Evolutionary conservation across 176 grass and related monocot genomes (phyloP).

Genomic region (Pharus latifolius): DNA sequence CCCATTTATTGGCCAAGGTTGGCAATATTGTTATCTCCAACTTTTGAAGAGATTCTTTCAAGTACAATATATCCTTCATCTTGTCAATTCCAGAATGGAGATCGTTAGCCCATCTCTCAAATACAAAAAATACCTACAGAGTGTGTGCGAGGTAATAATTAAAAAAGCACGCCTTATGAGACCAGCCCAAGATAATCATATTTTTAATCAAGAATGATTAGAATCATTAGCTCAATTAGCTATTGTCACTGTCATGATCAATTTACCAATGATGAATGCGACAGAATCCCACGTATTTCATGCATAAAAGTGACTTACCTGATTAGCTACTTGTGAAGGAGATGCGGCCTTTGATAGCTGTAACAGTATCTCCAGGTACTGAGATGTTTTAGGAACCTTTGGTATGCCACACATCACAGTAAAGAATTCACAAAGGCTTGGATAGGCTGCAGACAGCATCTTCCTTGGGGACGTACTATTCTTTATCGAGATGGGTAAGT

Average conservation of each 20-base stretch:
- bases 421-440: constrained; percentile 79
- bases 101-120: constrained; percentile 77
- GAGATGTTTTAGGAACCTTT: constrained; percentile 43
- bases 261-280: background rate
- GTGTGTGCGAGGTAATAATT: background rate
- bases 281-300: background rate
- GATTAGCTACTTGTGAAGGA: constrained; percentile 57
- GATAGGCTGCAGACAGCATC: constrained; percentile 55
- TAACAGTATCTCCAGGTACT: constrained; percentile 69
- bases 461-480: constrained; percentile 35
- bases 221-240: background rate
- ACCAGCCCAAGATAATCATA: background rate
- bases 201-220: background rate
- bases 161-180: background rate
- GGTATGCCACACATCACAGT: constrained; percentile 51
- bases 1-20: constrained; percentile 81
- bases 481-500: constrained; percentile 29
- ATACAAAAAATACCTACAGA: constrained; percentile 64
- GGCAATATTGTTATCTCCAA: constrained; percentile 70
- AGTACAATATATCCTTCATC: constrained; percentile 39
- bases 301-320: constrained; percentile 43
- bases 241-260: background rate
- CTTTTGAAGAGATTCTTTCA: constrained; percentile 80
- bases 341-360: constrained; percentile 48
- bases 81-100: constrained; percentile 36